phyloP scores from a whole-genome alignment of 2,329 filamentous ascomycete genomes.

The Aaosphaeria pasadenensis region DNA sequence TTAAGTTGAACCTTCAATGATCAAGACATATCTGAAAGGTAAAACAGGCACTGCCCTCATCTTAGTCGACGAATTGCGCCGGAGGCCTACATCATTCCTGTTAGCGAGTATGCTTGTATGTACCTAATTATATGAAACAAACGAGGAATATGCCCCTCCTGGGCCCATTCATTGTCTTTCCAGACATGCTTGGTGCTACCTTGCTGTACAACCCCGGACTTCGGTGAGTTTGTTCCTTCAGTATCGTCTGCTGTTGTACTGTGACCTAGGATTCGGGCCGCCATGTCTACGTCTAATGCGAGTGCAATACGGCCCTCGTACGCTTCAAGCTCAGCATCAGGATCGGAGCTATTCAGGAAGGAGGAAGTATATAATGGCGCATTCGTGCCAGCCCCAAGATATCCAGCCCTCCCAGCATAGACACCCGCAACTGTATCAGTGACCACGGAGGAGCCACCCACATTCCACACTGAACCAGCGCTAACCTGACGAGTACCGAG shows the following conservation, averaged over 20 bases:
- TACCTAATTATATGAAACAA: slow-evolving; percentile 17
- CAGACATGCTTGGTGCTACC: slow-evolving; percentile 29
- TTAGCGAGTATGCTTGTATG: background rate
- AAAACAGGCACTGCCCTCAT: slow-evolving; percentile 59
- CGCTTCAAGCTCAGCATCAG: slow-evolving; percentile 61
- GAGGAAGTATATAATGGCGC: slow-evolving; percentile 62
- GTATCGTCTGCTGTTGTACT: slow-evolving; percentile 5
- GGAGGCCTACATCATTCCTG: slow-evolving; percentile 1
- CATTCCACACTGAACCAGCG: slow-evolving; percentile 70
- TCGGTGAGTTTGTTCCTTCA: background rate
- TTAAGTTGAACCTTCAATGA: background rate
- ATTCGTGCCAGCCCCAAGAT: slow-evolving; percentile 68
- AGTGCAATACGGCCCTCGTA: slow-evolving; percentile 74
- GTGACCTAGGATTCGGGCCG: slow-evolving; percentile 59
- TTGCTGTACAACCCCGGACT: background rate
- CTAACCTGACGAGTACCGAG: slow-evolving; percentile 52
- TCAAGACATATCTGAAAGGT: slow-evolving; percentile 67
- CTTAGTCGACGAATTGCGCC: slow-evolving; percentile 8
- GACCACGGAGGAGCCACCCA: slow-evolving; percentile 66
- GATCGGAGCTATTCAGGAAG: slow-evolving; percentile 51
- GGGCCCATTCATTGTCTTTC: slow-evolving; percentile 42
- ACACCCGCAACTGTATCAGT: slow-evolving; percentile 49
- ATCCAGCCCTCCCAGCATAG: slow-evolving; percentile 61
- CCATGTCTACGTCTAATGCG: slow-evolving; percentile 75
- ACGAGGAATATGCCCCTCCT: slow-evolving; percentile 28